Evolutionary conservation across 345 rosid genomes (phyloP), one percentile per base, ranked within the genome.

Genomic region (Euphorbia lathyris): DNA sequence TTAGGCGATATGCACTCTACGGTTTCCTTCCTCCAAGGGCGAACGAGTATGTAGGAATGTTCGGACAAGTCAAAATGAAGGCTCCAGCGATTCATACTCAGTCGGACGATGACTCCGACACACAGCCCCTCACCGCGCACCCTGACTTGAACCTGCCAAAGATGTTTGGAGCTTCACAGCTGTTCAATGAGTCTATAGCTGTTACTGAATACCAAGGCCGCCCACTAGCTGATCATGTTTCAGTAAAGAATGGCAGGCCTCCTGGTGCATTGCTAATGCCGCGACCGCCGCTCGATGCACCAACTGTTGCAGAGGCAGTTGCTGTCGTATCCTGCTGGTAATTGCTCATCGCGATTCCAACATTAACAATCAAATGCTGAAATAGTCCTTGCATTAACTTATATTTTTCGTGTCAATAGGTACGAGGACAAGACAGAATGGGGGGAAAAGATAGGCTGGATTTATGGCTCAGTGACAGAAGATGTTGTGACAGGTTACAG

Each of bases 241-340:
- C 96, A 0, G 86, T 93, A n/a, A 88, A 88, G 86, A 89, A 93
- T n/a, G 98, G 97, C 0, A 80, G 98, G 53, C 97, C 98, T 22
- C 98, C 98, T 0, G 97, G 98, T 40, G 96, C 97, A 53, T 67
- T 93, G 40, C 86, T 91, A 42, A 16, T 58, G 9, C 91, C 96
- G 2, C 98, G 98, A 42, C 89, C 88, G 0, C 98, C 96, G 0
- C 84, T 93, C 2, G 96, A 93, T 73, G 97, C 98, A 4, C 97
- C 88, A 1, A 93, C 97, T 1, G 97, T 93, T n/a, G 98, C 98
- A 7, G 98, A 93, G 81, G 98, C 98, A 17, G 84, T 91, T 7
- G 97, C 92, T 29, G 98, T 91, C 77, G 87, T 93, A 62, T 91
- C 98, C 58, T 93, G 98, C 86, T 93, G 98, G 98, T 93, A 87